Percentiles rank a stretch among this genome's conserved stretches.
phyloP scores from a whole-genome alignment of 345 rosid genomes.

The Salix dunnii region DNA sequence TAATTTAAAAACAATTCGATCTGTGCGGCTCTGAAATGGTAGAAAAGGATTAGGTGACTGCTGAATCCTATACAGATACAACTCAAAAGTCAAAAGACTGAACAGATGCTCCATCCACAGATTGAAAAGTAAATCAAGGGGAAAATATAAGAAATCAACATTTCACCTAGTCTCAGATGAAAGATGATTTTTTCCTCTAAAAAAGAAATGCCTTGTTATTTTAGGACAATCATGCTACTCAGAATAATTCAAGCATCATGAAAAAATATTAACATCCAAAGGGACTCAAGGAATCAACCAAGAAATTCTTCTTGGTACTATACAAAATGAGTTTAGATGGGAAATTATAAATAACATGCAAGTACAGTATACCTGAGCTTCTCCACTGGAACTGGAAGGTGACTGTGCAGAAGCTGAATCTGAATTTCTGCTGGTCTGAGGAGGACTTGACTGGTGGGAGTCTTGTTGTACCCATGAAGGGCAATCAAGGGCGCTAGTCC shows the following conservation, averaged over 20 bases:
- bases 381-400: conserved; percentile 91
- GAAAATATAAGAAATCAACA: background rate
- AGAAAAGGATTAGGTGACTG: conserved; percentile 2
- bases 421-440: conserved; percentile 87
- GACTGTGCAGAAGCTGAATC: conserved; percentile 97
- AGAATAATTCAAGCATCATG: background rate
- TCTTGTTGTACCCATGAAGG: conserved; percentile 79
- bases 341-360: background rate
- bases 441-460: conserved; percentile 94
- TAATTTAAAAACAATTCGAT: conserved; percentile 82
- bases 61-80: background rate
- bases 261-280: background rate
- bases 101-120: conserved; percentile 4
- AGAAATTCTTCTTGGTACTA: background rate
- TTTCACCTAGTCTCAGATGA: background rate
- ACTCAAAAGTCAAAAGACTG: background rate
- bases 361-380: conserved; percentile 61
- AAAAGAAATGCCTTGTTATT: background rate
- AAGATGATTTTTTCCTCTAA: background rate
- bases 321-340: background rate
- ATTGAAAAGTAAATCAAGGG: background rate
- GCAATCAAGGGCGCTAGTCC: conserved; percentile 66
- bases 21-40: conserved; percentile 81
- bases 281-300: background rate
- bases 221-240: background rate